Evolutionary conservation across 139 green algal genomes (phyloP).

Genomic region (Asterochloris sp.): DNA sequence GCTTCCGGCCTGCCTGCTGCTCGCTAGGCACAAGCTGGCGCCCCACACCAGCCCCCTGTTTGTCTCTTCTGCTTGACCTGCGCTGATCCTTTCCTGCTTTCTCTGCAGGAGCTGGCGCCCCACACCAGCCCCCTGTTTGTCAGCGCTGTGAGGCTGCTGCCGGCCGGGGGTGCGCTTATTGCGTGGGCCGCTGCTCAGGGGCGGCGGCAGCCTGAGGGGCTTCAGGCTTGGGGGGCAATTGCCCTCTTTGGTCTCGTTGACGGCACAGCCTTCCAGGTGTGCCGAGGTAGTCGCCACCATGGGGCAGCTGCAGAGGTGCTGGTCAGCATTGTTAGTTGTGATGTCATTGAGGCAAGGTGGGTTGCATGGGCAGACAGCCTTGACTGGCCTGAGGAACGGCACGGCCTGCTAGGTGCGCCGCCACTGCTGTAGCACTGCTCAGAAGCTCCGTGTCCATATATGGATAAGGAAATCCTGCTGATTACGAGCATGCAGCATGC

Average conservation of each 20-base stretch:
- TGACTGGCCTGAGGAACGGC: no score
- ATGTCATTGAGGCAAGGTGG: no score
- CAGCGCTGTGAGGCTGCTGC: slow-evolving; percentile 82
- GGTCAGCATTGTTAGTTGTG: no score
- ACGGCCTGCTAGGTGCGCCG: no score
- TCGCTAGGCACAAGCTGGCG: slow-evolving; percentile 24
- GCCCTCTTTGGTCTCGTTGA: slow-evolving; percentile 88
- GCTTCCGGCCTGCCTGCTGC: not conserved
- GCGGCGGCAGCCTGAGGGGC: slow-evolving; percentile 52
- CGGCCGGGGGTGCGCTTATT: slow-evolving; percentile 80
- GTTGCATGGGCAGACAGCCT: no score
- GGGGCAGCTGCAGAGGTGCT: not conserved
- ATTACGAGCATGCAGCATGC: no score
- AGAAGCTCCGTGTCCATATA: no score
- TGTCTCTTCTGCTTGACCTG: slow-evolving; percentile 72
- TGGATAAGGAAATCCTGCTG: no score
- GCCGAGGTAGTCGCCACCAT: not conserved
- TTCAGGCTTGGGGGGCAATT: slow-evolving; percentile 80
- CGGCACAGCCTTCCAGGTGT: slow-evolving; percentile 89
- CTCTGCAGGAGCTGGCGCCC: slow-evolving; percentile 34
- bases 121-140: slow-evolving; percentile 87
- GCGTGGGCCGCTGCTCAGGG: slow-evolving; percentile 69
- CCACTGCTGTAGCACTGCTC: no score
- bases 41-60: slow-evolving; percentile 83
- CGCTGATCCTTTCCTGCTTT: not conserved